phyloP scores from a whole-genome alignment of 768 basidiomycete species.

The Boletellus ananiceps region DNA sequence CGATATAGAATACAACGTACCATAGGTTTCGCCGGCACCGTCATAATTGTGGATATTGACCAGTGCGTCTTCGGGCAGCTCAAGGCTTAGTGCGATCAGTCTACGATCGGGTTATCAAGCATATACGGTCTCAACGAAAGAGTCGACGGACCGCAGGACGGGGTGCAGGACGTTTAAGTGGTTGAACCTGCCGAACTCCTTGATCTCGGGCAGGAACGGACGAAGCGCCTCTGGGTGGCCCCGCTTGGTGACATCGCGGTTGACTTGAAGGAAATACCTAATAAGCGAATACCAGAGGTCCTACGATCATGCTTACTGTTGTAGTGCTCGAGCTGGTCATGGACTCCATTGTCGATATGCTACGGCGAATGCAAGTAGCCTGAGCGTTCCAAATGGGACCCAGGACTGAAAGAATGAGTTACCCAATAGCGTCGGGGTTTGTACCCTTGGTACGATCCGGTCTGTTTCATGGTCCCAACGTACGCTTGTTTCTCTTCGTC shows the following conservation, averaged over 20 bases:
- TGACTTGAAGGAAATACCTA: slow-evolving; percentile 33
- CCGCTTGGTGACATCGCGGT: slow-evolving; percentile 44
- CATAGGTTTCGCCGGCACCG: slow-evolving; percentile 38
- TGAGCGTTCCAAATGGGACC: background rate
- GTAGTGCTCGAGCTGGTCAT: slow-evolving; percentile 61
- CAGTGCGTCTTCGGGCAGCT: slow-evolving; percentile 50
- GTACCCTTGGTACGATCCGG: slow-evolving; percentile 49
- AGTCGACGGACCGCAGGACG: slow-evolving; percentile 35
- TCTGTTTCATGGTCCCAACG: slow-evolving; percentile 38
- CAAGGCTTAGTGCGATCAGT: slow-evolving; percentile 47
- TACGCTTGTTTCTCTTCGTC: slow-evolving; percentile 42
- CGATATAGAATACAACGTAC: slow-evolving; percentile 22
- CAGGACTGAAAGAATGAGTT: background rate
- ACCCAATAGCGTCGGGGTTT: slow-evolving; percentile 51
- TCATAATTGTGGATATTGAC: slow-evolving; percentile 46
- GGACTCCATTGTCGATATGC: slow-evolving; percentile 60
- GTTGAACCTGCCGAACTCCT: slow-evolving; percentile 45
- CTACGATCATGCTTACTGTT: slow-evolving; percentile 40
- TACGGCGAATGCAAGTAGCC: slow-evolving; percentile 18
- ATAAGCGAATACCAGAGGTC: background rate
- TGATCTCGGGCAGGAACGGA: slow-evolving; percentile 50
- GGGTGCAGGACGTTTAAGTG: slow-evolving; percentile 50
- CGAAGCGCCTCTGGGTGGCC: slow-evolving; percentile 47
- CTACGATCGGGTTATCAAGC: slow-evolving; percentile 22
- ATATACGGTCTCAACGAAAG: background rate